Percentiles rank a stretch among this genome's conserved stretches.
phyloP scores from a whole-genome alignment of 164 flowering plant species.

The Kalanchoe fedtschenkoi region DNA sequence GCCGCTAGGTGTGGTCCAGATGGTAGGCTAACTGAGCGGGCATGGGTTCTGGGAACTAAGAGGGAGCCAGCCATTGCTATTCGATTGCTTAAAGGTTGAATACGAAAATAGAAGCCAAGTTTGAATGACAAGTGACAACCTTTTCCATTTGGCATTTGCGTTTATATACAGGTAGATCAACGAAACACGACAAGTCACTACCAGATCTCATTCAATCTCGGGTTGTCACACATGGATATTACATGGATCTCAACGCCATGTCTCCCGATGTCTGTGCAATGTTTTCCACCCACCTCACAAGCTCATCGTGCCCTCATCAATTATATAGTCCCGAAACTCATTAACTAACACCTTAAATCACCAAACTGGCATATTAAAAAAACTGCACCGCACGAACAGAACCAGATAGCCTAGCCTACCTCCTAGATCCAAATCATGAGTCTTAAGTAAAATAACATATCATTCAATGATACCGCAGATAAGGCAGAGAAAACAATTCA shows the following conservation, averaged over 20 bases:
- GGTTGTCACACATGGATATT: not conserved
- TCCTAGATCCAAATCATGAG: not conserved
- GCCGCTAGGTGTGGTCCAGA: constrained; percentile 15
- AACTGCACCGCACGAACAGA: constrained; percentile 1
- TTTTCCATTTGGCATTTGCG: not conserved
- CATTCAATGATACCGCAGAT: not conserved
- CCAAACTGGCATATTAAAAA: not conserved
- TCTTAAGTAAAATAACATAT: not conserved
- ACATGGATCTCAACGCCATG: constrained; percentile 3
- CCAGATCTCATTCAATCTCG: not conserved
- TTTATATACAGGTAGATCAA: not conserved
- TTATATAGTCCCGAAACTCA: not conserved
- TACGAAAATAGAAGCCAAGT: not conserved
- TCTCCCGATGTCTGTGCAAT: constrained; percentile 3
- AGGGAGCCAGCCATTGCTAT: not conserved
- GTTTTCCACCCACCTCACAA: constrained; percentile 1
- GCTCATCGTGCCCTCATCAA: not conserved
- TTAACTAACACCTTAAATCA: not conserved
- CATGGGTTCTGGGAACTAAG: constrained; percentile 16
- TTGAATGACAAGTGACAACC: not conserved
- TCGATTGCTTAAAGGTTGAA: not conserved
- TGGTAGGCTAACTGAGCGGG: constrained; percentile 24
- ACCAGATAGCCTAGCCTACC: not conserved
- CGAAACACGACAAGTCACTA: not conserved
- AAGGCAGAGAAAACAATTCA: not conserved